phyloP scores from a whole-genome alignment of 1,284 basidiomycete species.

The Melampsora americana region DNA sequence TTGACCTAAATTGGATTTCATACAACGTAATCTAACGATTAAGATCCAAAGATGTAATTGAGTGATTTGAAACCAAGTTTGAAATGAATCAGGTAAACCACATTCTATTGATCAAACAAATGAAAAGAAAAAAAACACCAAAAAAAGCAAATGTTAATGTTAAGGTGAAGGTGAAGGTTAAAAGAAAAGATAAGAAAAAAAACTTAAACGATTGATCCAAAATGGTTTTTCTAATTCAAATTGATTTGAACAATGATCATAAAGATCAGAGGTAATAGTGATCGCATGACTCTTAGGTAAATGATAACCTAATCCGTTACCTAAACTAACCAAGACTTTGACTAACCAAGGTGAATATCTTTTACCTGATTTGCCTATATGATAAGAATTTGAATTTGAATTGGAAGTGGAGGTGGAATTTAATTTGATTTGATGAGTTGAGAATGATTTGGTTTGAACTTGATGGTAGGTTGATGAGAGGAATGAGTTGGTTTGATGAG shows the following conservation, averaged over 20 bases:
- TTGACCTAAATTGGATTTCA: slow-evolving; percentile 67
- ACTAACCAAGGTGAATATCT: slow-evolving; percentile 28
- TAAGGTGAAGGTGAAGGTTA: neutral
- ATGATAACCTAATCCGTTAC: slow-evolving; percentile 60
- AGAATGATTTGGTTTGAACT: too few species aligned
- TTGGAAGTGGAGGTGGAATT: neutral
- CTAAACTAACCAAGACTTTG: slow-evolving; percentile 53
- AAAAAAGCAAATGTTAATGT: slow-evolving; percentile 4
- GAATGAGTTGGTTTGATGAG: too few species aligned
- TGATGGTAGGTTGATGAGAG: neutral
- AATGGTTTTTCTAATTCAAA: slow-evolving; percentile 57
- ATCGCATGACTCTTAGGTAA: slow-evolving; percentile 58
- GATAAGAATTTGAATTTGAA: neutral
- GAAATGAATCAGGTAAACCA: slow-evolving; percentile 84
- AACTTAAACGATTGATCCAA: slow-evolving; percentile 52
- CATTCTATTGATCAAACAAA: slow-evolving; percentile 66
- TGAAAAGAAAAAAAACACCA: neutral
- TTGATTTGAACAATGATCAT: slow-evolving; percentile 59
- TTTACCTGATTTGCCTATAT: slow-evolving; percentile 27
- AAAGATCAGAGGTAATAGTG: slow-evolving; percentile 59
- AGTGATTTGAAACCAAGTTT: slow-evolving; percentile 94
- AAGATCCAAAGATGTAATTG: slow-evolving; percentile 91
- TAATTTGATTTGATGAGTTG: too few species aligned
- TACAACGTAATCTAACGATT: slow-evolving; percentile 77
- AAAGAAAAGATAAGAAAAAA: neutral